Percentiles rank a stretch among this genome's conserved stretches.
These are phyloP conservation scores for Tricholoma sp. DNA, from an alignment of 768 basidiomycete species.

Conservation along the genomic window DNA sequence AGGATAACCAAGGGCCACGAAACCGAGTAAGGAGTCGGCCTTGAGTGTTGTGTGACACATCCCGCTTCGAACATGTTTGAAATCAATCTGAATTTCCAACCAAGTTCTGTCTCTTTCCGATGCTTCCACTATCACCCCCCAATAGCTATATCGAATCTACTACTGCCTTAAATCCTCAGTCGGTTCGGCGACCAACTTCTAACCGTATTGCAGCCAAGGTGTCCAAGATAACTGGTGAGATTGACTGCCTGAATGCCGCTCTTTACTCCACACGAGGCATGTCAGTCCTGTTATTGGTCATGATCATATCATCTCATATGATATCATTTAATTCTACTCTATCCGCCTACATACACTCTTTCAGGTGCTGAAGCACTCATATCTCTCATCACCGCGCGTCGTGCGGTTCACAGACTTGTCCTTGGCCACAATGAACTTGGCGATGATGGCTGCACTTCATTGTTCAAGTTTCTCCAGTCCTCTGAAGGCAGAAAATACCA, in stretches of 20 bases:
- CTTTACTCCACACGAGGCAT: slow-evolving; percentile 22
- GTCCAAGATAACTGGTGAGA: slow-evolving; percentile 5
- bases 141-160: background rate
- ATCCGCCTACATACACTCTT: background rate
- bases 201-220: slow-evolving; percentile 1
- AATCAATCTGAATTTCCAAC: too few species aligned
- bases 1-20: too few species aligned
- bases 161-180: background rate
- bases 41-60: too few species aligned
- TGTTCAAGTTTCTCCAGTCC: slow-evolving; percentile 54
- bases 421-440: slow-evolving; percentile 53
- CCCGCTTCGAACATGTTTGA: too few species aligned
- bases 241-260: slow-evolving; percentile 24
- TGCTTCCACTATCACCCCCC: background rate
- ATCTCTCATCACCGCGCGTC: slow-evolving; percentile 37
- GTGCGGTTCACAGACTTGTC: slow-evolving; percentile 45
- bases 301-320: background rate
- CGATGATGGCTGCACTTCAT: slow-evolving; percentile 48
- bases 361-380: slow-evolving; percentile 51
- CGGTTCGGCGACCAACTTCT: background rate
- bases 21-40: too few species aligned
- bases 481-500: slow-evolving; percentile 36
- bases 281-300: background rate
- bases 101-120: background rate
- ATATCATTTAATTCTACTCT: background rate